Base-by-base conservation (phyloP, 768 basidiomycete species). In the Termitomyces bulborhizus region DNA sequence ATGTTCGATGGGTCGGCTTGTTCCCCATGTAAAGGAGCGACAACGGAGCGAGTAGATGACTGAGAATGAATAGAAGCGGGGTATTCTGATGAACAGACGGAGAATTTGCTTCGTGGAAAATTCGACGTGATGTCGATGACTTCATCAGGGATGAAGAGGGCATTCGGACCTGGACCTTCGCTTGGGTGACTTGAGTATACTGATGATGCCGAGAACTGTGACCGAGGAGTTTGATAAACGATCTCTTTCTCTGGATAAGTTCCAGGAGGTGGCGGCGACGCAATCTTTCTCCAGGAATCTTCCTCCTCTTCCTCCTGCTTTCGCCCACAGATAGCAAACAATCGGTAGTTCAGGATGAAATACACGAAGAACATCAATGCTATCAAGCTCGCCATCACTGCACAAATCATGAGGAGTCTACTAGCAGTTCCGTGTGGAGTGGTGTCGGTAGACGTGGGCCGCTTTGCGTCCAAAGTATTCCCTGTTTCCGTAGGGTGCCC, bases 81-180 rank as follows among this genome's bases (percentile, higher is more conserved):
- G 36, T 67, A 70, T 46, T 70, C 68, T 5, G 69, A 70, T 31
- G 68, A 69, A 34, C 65, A 63, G 37, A 69, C 58, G 16, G 69
- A 70, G 49, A 68, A 70, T 51, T 66, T 67, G 61, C 67, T 68
- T 47, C 65, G 57, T 18, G 68, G 69, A 53, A 65, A 66, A 43
- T 65, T 57, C 37, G 58, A 45, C 11, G 59, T 59, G 56, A 70
- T 69, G 55, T 70, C 59, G 5, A 70, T 56, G 49, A 70, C 55
- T 43, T 44, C 41, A 16, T 37, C 46, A 13, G 46, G 50, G 32
- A 48, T 16, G 9, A 24, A n/a, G n/a, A 27, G 58, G 16, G 53
- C 39, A 11, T 55, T 55, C 27, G 53, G 40, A 9, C 12, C 15
- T 15, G 15, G 15, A 9, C 15, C 50, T 26, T 43, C 54, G 39